Evolutionary conservation across 345 rosid genomes (phyloP), one percentile per base, ranked within the genome.

Genomic region (Brassica rapa): DNA sequence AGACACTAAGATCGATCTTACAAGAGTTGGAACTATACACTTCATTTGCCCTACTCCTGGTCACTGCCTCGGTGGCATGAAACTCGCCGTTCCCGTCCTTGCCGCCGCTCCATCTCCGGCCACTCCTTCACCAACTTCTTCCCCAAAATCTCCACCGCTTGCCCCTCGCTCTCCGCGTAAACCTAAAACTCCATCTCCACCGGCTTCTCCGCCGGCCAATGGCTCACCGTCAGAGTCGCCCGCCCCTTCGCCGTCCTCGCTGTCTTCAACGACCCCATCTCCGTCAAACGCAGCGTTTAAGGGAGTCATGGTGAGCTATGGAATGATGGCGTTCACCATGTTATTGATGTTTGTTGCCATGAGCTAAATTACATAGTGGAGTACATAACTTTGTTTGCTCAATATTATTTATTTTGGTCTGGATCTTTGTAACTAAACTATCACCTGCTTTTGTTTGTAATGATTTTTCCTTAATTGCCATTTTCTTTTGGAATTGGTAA

Each of bases 21-120:
- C 71, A 61, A 55, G 8, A 68, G 67, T 77, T 0, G 85, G 85
- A 29, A 29, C 81, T 24, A 67, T 67, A 12, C 72, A 83, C 29
- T 68, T 79, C 70, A 6, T 83, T 35, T 83, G 85, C 57, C 68
- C 69, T 14, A 55, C 51, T 11, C 6, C 16, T 27, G 78, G 81
- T 41, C 83, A 83, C 8, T 83, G 85, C 15, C 16, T 5, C 1
- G 11, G 69, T 61, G 85, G 85, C 62, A 83, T 83, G 83, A 83
- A 83, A 43, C 72, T 83, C 25, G 62, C 85, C 19, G 67, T 83
- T 39, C 24, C 75, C 0, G 82, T 83, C 21, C 60, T 66, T 10
- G 35, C 66, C 66, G 41, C 72, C 1, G 59, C 73, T 30, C 14
- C 80, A 4, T 2, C 69, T 59, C 70, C 80, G 9, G 3, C 37